Evolutionary conservation across 805 yeast species (phyloP).

Genomic region (Nadsonia fulvescens): DNA sequence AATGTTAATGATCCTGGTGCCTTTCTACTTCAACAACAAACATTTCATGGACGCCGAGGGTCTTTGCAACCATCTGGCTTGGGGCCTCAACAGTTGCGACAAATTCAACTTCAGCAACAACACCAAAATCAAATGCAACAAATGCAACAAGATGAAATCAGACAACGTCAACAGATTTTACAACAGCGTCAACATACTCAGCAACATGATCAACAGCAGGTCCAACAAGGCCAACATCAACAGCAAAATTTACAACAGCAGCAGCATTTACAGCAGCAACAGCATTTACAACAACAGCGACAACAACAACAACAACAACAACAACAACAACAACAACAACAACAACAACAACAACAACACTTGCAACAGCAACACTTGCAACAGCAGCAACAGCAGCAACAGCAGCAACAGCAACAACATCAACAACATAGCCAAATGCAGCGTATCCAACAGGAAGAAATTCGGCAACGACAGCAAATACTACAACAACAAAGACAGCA

Average conservation of each 20-base stretch:
- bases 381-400: constrained; percentile 11
- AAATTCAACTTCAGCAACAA: no score
- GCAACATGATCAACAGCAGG: no score
- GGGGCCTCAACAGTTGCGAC: no score
- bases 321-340: constrained; percentile 11
- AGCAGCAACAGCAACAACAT: constrained; percentile 11
- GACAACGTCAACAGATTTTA: no score
- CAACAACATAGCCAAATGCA: constrained; percentile 9
- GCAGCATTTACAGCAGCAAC: constrained; percentile 91
- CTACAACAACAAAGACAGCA: constrained; percentile 5
- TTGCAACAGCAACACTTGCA: constrained; percentile 15
- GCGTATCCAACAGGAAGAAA: constrained; percentile 1
- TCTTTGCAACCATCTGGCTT: no score
- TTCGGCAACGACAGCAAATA: constrained; percentile 4
- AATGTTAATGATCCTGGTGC: no score
- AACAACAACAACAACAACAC: constrained; percentile 9
- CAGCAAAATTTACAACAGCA: constrained; percentile 82
- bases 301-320: constrained; percentile 9
- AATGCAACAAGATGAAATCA: no score
- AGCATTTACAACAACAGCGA: constrained; percentile 77
- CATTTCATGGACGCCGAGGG: no score
- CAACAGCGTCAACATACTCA: constrained; percentile 63
- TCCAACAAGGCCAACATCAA: constrained; percentile 72
- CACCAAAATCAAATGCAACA: no score
- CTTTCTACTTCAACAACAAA: no score